Conservation (phyloP, 768 basidiomycete genomes). For the Boletus subcaerulescens region DNA sequence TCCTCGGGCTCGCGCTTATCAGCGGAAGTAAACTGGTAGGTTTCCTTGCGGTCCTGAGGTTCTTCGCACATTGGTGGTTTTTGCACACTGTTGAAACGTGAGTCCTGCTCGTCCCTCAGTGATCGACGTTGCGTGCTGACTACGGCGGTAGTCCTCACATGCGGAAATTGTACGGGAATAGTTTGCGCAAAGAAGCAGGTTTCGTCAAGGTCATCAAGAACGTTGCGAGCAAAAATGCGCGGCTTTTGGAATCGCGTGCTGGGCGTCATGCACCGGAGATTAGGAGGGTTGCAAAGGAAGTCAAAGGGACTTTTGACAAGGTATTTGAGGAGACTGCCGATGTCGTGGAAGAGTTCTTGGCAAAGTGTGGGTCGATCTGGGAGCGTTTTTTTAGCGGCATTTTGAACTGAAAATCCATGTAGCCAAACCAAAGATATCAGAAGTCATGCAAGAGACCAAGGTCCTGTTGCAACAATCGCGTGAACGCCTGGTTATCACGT, state of each 20-base stretch:
- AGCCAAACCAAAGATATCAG: constrained; percentile 88
- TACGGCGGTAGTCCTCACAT: constrained; percentile 80
- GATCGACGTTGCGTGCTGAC: not conserved
- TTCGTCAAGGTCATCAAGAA: constrained; percentile 98
- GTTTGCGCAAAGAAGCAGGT: constrained; percentile 92
- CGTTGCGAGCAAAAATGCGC: constrained; percentile 81
- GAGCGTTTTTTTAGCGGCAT: not conserved
- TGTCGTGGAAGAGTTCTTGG: constrained; percentile 89
- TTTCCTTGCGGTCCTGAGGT: constrained; percentile 75
- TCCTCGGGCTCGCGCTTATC: constrained; percentile 90
- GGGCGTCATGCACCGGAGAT: constrained; percentile 83
- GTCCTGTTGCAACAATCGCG: constrained; percentile 86
- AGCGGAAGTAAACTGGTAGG: constrained; percentile 93
- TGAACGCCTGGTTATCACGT: constrained; percentile 92
- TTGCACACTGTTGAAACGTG: constrained; percentile 88
- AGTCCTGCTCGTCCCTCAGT: constrained; percentile 20
- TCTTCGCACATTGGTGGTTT: constrained; percentile 96
- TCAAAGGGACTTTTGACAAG: constrained; percentile 92
- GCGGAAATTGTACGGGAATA: constrained; percentile 92
- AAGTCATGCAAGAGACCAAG: constrained; percentile 92
- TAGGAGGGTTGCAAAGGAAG: constrained; percentile 80
- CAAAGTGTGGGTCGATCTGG: constrained; percentile 62
- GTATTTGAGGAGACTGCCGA: constrained; percentile 94
- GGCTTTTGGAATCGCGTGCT: constrained; percentile 69
- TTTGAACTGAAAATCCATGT: constrained; percentile 9